Evolutionary conservation across 495 filamentous ascomycete genomes (phyloP), one percentile per base, ranked within the genome.

Genomic region (Talaromyces liani): DNA sequence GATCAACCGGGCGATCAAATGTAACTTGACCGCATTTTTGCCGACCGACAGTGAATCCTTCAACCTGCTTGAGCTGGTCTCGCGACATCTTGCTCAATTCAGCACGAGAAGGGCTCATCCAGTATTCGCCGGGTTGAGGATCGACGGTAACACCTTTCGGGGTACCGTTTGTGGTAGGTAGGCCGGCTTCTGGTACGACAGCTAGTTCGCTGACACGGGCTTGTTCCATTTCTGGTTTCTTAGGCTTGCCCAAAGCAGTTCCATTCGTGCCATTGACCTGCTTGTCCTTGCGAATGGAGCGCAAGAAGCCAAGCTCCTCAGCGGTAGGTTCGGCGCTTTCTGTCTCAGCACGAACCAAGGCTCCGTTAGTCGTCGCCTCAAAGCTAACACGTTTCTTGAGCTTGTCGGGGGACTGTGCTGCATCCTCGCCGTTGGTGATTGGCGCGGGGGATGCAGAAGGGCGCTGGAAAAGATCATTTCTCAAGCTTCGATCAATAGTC

Each of bases 321-420:
- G 86, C 76, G 51, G 75, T 84, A 6, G 85, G 85, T n/a, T 82
- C 76, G 9, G 80, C 71, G 58, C 75, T 84, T 64, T 73, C 76
- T 33, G 69, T 72, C 71, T 82, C 70, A 69, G 79, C 69, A 41
- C 77, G 74, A 22, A 80, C 73, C 64, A 80, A 72, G 29, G 79
- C 74, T 18, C 76, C 75, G 64, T 80, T 79, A 16, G 75, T 70
- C 3, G 77, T 79, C 9, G 86, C 84, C 68, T 96, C 91, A 68
- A 98, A 98, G 75, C 91, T 96, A 60, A 97, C 94, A 62, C 86
- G 85, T 77, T 96, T 97, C 68, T 85, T 90, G 65, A 90, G 74
- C 29, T 80, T 77, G 55, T 77, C 72, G 16, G 73, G 59, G 4
- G 80, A 71, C 12, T 71, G 75, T 4, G 66, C 53, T 5, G 70